phyloP scores from a whole-genome alignment of 2,329 filamentous ascomycete species.

The Cordyceps tenuipes region DNA sequence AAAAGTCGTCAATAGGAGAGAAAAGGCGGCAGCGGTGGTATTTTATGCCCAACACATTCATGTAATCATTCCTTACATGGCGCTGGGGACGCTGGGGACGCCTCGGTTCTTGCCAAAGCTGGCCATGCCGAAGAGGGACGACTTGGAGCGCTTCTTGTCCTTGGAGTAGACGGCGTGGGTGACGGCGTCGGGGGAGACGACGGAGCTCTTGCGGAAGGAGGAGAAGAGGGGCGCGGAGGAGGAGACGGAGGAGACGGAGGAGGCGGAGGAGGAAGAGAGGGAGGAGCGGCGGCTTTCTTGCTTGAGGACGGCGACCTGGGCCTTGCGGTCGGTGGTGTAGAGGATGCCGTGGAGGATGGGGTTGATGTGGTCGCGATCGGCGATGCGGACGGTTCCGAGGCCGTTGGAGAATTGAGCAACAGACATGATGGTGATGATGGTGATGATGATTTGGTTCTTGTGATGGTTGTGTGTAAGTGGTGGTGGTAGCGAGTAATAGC shows the following conservation, averaged over 20 bases:
- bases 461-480: background rate
- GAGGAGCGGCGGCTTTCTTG: slow-evolving; percentile 9
- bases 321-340: slow-evolving; percentile 12
- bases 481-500: background rate
- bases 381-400: slow-evolving; percentile 6
- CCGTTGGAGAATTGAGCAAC: slow-evolving; percentile 7
- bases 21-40: background rate
- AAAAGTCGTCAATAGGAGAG: background rate
- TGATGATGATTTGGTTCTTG: background rate
- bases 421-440: slow-evolving; percentile 1
- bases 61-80: background rate
- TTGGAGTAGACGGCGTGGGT: background rate
- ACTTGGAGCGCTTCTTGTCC: slow-evolving; percentile 2
- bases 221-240: background rate
- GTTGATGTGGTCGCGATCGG: slow-evolving; percentile 15
- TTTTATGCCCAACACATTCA: no score
- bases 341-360: slow-evolving; percentile 16
- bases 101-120: slow-evolving; percentile 1
- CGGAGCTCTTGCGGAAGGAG: background rate
- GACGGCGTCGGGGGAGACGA: background rate
- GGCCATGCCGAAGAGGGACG: slow-evolving; percentile 3
- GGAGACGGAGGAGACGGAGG: background rate
- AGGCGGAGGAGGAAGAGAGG: background rate
- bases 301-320: slow-evolving; percentile 8
- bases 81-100: background rate